Conservation (phyloP, 768 basidiomycete species). For the Phaffia australis region DNA sequence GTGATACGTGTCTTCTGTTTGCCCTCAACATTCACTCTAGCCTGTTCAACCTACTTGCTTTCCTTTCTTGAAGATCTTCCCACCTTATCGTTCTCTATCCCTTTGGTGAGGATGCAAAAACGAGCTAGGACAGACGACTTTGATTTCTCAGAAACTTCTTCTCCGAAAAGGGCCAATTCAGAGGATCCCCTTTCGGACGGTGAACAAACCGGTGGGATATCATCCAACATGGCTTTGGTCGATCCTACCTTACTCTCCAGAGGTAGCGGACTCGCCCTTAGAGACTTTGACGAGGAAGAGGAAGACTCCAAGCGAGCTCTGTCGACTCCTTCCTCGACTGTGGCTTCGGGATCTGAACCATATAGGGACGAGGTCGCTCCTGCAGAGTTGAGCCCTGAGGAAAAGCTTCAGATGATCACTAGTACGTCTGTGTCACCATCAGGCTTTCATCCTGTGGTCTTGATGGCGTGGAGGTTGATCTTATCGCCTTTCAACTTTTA, state of each 20-base stretch:
- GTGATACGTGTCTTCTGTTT: no score
- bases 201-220: constrained; percentile 7
- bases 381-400: neutral
- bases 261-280: neutral
- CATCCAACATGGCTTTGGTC: neutral
- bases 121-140: constrained; percentile 2
- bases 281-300: neutral
- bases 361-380: neutral
- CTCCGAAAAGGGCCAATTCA: constrained; percentile 22
- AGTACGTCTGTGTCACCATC: neutral
- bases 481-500: neutral
- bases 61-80: neutral
- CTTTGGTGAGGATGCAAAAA: constrained; percentile 14
- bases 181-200: constrained; percentile 16
- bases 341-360: neutral
- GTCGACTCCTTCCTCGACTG: neutral
- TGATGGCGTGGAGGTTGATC: neutral
- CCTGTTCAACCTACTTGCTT: neutral
- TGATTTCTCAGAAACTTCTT: constrained; percentile 16
- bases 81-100: no score
- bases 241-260: constrained; percentile 4
- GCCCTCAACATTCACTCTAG: neutral
- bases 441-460: neutral
- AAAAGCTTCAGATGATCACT: constrained; percentile 18
- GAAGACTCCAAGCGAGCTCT: neutral